These are phyloP conservation scores for Exsudoporus frostii DNA, from an alignment of 768 basidiomycete species.

Conservation along the genomic window DNA sequence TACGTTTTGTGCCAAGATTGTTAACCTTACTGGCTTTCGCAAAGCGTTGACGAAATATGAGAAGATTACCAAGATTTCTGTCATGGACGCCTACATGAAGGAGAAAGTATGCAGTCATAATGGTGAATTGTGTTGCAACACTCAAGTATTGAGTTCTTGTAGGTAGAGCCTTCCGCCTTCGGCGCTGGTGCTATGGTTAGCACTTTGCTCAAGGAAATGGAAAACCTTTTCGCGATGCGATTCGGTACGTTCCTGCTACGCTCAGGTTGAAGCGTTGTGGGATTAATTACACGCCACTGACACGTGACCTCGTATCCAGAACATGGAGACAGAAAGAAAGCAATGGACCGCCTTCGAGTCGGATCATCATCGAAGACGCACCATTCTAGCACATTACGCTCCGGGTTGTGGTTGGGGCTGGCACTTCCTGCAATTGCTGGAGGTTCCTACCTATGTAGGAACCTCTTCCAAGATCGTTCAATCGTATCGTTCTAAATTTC, in stretches of 20 bases:
- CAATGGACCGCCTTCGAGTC: slow-evolving; percentile 62
- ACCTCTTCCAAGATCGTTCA: background rate
- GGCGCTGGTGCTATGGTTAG: slow-evolving; percentile 59
- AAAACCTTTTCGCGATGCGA: slow-evolving; percentile 67
- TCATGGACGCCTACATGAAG: slow-evolving; percentile 73
- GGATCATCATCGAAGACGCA: slow-evolving; percentile 51
- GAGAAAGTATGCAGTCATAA: slow-evolving; percentile 53
- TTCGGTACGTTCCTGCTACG: slow-evolving; percentile 57
- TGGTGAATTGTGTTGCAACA: background rate
- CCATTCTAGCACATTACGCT: slow-evolving; percentile 69
- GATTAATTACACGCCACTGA: background rate
- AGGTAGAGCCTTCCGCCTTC: slow-evolving; percentile 71
- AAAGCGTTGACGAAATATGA: slow-evolving; percentile 87
- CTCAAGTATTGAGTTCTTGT: background rate
- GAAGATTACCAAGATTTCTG: slow-evolving; percentile 70
- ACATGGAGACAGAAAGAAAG: slow-evolving; percentile 76
- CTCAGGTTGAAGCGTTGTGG: no score
- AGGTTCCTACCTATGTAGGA: slow-evolving; percentile 58
- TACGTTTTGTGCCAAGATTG: slow-evolving; percentile 43
- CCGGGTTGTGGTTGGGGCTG: slow-evolving; percentile 70
- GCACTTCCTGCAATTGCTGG: slow-evolving; percentile 64
- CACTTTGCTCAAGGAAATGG: slow-evolving; percentile 70
- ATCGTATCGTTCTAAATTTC: background rate
- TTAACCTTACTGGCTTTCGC: slow-evolving; percentile 89
- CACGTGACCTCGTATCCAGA: slow-evolving; percentile 29